A percentile compares a stretch with the other conserved stretches of the same genome.
Evolutionary conservation across 192 early-diverging fungal species (phyloP).

Genomic region (Coemansia sp.): DNA sequence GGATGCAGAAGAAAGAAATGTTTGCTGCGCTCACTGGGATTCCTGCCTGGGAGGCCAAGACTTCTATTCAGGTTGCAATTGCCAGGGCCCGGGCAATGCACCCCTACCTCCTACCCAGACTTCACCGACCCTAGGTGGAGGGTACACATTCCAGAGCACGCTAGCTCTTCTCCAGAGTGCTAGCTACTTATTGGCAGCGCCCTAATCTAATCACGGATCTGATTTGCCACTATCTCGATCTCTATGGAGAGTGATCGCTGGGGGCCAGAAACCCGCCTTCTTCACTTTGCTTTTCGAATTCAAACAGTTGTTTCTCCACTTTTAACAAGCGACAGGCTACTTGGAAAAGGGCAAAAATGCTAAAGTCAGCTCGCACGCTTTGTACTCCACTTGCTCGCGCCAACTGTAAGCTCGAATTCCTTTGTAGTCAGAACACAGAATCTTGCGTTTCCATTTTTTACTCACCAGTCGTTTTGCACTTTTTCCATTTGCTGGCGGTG

Average conservation of each 20-base stretch:
- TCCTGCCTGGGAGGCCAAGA: no score
- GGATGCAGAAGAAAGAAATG: no score
- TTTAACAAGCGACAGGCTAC: not conserved
- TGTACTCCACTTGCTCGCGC: conserved; percentile 11
- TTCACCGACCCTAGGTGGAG: no score
- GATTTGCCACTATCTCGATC: not conserved
- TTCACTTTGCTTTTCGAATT: not conserved
- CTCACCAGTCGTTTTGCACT: not conserved
- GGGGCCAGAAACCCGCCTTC: not conserved
- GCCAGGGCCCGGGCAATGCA: no score
- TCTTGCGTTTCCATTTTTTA: not conserved
- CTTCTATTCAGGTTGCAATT: no score
- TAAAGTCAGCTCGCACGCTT: conserved; percentile 26
- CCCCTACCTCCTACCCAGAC: no score
- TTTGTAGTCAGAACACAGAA: not conserved
- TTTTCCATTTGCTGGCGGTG: not conserved
- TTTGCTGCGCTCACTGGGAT: no score
- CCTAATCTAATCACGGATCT: not conserved
- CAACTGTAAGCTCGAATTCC: conserved; percentile 28
- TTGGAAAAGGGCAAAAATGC: conserved; percentile 11
- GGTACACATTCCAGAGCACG: no score
- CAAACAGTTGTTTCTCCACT: not conserved
- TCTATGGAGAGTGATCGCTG: not conserved
- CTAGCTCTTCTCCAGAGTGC: no score
- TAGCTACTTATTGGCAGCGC: not conserved